Base-by-base conservation (phyloP, 768 basidiomycete genomes). In the Lentinula boryana region DNA sequence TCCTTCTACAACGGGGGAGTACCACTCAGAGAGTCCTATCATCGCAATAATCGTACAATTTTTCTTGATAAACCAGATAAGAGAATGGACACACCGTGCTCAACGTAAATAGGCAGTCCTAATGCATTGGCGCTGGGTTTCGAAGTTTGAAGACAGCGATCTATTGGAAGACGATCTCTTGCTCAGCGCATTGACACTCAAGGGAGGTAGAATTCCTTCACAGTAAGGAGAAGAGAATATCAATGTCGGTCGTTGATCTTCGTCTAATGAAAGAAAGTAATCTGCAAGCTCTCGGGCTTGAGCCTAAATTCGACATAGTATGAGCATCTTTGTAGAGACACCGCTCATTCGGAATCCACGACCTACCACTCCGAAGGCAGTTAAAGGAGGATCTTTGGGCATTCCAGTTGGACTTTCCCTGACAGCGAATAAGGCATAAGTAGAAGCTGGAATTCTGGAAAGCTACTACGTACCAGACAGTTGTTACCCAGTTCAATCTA, bases 131-230 rank as follows among this genome's bases (percentile, higher is more conserved):
- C 82, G 2, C 80, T 73, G 2, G 93, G 91, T 35, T 80, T 76
- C 1, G 87, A 74, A 0, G 93, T 95, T 69, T 95, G 92, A 23
- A 94, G 75, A 70, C 93, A 94, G n/a, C 93, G 88, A 74, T 94
- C 91, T 93, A 65, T 38, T 36, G 27, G 27, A 62, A 10, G 43
- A 55, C 16, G 21, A 58, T 21, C 4, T 48, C 5, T 21, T 33
- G 33, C 41, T 32, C 27, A 43, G 58, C 32, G 31, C 33, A 23
- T 33, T 13, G 4, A 41, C 27, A 23, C 23, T 5, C 33, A 18
- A 10, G 4, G 18, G n/a, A 36, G 10, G 18, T 18, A 1, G 21
- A n/a, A 53, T 18, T 10, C 27, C 69, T 72, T 67, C 75, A 91
- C 91, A 94, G 68, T 89, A 93, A 7, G 91, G 91, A 9, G 91